Percentiles rank a stretch among this genome's conserved stretches.
phyloP scores from a whole-genome alignment of 2,329 filamentous ascomycete genomes.

The Furcasterigmium sp. region DNA sequence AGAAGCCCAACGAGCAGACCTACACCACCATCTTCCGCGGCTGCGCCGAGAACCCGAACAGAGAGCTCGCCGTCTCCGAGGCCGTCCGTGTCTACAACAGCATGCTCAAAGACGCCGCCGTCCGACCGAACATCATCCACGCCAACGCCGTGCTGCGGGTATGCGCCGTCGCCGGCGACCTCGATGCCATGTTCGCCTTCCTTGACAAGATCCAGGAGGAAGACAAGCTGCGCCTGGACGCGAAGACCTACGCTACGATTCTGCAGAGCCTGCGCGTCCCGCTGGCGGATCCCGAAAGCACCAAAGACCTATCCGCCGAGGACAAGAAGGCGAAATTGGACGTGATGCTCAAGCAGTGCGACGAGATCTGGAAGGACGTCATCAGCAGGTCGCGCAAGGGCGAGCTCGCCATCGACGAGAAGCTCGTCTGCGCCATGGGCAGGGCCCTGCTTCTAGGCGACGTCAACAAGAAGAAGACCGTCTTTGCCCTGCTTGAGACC shows the following conservation, averaged over 20 bases:
- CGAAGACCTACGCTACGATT: constrained; percentile 83
- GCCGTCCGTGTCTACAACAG: constrained; percentile 73
- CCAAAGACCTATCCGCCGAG: constrained; percentile 18
- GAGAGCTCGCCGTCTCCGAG: constrained; percentile 56
- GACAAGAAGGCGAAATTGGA: constrained; percentile 27
- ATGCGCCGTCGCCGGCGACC: constrained; percentile 67
- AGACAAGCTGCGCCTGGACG: constrained; percentile 32
- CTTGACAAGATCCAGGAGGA: constrained; percentile 62
- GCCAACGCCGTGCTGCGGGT: constrained; percentile 84
- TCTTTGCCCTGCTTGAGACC: constrained; percentile 73
- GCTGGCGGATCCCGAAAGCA: constrained; percentile 23
- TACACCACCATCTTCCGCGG: constrained; percentile 81
- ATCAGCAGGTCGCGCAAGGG: constrained; percentile 70
- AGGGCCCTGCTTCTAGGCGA: constrained; percentile 65
- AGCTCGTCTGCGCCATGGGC: constrained; percentile 76
- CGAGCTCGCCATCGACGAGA: constrained; percentile 67
- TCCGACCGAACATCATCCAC: constrained; percentile 74
- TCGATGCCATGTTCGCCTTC: constrained; percentile 77
- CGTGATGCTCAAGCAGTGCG: constrained; percentile 58
- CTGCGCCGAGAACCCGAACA: constrained; percentile 55
- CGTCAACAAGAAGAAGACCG: constrained; percentile 60
- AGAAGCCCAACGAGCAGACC: constrained; percentile 74
- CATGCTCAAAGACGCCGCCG: constrained; percentile 57
- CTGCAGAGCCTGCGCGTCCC: constrained; percentile 65
- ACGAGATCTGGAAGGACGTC: constrained; percentile 76